phyloP scores from a whole-genome alignment of 225 moss, liverwort and hornwort genomes.

The Neckera pumila region DNA sequence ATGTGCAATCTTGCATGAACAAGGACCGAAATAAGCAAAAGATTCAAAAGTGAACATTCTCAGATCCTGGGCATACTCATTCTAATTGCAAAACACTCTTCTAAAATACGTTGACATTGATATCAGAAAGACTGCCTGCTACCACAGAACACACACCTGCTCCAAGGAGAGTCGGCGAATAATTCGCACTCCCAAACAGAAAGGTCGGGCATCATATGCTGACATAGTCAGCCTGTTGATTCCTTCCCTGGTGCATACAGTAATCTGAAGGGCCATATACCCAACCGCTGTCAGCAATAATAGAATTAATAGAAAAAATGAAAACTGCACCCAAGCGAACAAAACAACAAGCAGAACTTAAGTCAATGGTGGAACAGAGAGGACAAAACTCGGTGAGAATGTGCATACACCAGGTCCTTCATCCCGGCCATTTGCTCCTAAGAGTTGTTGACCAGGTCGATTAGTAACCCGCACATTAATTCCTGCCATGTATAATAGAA shows the following conservation, averaged over 20 bases:
- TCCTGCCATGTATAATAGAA: slow-evolving; percentile 26
- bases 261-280: slow-evolving; percentile 41
- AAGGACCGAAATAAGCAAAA: neutral
- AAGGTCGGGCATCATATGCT: slow-evolving; percentile 80
- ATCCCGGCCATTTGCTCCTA: slow-evolving; percentile 94
- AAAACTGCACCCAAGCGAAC: neutral
- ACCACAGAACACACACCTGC: slow-evolving; percentile 40
- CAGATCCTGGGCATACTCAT: neutral
- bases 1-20: neutral
- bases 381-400: neutral
- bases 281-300: neutral
- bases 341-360: neutral
- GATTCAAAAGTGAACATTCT: neutral
- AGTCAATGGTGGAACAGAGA: neutral
- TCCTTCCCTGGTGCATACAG: slow-evolving; percentile 64
- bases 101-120: neutral
- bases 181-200: slow-evolving; percentile 82
- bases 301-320: neutral
- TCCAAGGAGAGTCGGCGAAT: slow-evolving; percentile 65
- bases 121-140: neutral
- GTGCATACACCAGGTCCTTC: slow-evolving; percentile 74
- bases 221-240: slow-evolving; percentile 67
- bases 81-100: neutral
- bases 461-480: slow-evolving; percentile 81
- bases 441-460: slow-evolving; percentile 81